phyloP scores from a whole-genome alignment of 495 filamentous ascomycete genomes.

The Podospora comata region DNA sequence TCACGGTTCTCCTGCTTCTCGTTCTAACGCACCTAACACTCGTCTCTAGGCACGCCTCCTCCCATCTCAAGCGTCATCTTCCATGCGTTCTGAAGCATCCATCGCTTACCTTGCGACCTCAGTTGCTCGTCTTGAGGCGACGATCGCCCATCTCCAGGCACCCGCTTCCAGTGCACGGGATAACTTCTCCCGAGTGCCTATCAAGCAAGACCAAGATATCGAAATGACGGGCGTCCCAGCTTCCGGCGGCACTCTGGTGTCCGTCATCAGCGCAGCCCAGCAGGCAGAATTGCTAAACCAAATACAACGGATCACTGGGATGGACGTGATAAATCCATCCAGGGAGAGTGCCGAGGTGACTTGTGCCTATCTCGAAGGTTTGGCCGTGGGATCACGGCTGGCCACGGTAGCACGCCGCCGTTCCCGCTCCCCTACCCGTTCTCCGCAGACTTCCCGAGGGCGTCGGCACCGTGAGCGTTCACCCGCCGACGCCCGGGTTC shows the following conservation, averaged over 20 bases:
- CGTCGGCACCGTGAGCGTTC: background rate
- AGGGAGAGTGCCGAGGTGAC: slow-evolving; percentile 16
- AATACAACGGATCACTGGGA: slow-evolving; percentile 9
- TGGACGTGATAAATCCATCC: slow-evolving; percentile 9
- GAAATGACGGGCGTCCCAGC: background rate
- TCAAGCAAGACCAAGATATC: background rate
- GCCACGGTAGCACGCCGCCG: slow-evolving; percentile 2
- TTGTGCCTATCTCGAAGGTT: slow-evolving; percentile 33
- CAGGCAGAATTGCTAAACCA: slow-evolving; percentile 11
- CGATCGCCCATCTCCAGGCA: background rate
- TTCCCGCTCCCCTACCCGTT: slow-evolving; percentile 19
- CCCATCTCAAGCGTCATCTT: background rate
- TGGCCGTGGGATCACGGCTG: slow-evolving; percentile 28
- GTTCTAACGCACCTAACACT: background rate
- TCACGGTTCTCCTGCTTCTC: background rate
- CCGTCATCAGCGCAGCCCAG: background rate
- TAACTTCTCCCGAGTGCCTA: background rate
- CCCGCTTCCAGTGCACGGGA: background rate
- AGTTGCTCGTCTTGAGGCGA: background rate
- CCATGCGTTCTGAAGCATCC: background rate
- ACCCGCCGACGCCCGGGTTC: background rate
- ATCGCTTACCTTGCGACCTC: background rate
- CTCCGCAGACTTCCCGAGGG: background rate
- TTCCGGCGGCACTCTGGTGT: background rate
- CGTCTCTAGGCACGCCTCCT: background rate